Base-by-base conservation (phyloP, 192 early-diverging fungal species). In the Paraglomus occultum region DNA sequence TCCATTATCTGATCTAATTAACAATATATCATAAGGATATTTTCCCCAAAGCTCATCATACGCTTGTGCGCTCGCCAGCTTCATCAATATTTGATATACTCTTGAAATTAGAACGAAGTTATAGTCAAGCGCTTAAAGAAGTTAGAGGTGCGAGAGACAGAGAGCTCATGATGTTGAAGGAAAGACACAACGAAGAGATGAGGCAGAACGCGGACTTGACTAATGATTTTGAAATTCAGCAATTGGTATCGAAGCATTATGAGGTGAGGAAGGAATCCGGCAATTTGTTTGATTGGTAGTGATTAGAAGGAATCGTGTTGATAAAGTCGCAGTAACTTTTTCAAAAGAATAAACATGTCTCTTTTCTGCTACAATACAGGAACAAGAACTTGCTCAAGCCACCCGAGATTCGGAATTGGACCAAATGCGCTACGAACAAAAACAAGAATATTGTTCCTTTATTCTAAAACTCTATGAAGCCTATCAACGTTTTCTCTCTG, bases 41-140 rank as follows among this genome's bases (percentile, higher is more conserved):
- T 52, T 86, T 86, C 59, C 79, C 83, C 10, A 82, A 82, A 69
- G 84, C 84, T 6, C 83, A 82, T 65, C 78, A 84, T 44, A 83
- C 83, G 1, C 70, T 86, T 0, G 83, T 86, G n/a, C 81, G 83
- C 44, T 86, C 83, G 14, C 84, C 84, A 14, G 73, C 82, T 45
- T 71, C 81, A 12, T 70, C 73, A 12, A 79, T 86, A 6, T 86
- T 86, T 69, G 81, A 86, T 71, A 79, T 81, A 10, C 71, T 86
- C 14, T 65, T 84, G 52, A 75, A 83, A n/a, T 58, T 86, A 17
- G 84, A 86, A 51, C 83, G 82, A 40, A 77, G 69, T n/a, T 84
- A 83, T 64, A 75, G 79, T 8, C 57, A 76, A 38, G 74, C 80
- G 12, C 80, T 84, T 5, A 74, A 78, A 15, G 79, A 82, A 38